Evolutionary conservation across 169 alveolate species (phyloP).

Genomic region (Cryptosporidium viatorum): DNA sequence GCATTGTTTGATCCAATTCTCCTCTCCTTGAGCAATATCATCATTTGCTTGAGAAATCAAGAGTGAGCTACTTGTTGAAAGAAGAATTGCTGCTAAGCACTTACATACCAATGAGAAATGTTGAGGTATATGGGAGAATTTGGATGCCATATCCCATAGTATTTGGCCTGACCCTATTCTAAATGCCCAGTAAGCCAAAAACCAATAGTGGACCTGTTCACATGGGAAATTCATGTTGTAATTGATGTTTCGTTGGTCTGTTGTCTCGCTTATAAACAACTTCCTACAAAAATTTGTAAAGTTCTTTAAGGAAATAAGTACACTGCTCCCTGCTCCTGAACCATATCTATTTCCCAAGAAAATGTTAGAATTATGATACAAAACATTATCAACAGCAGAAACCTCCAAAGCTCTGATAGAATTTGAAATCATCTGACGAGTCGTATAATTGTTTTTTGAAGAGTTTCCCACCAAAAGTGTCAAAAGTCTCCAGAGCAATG

Average conservation of each 20-base stretch:
- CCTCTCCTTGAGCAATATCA: conserved; percentile 14
- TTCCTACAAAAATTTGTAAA: conserved; percentile 25
- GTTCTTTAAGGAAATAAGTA: conserved; percentile 40
- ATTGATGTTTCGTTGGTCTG: background rate
- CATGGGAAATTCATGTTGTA: conserved; percentile 25
- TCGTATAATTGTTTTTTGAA: conserved; percentile 2
- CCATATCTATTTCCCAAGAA: conserved; percentile 26
- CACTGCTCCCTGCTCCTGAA: conserved; percentile 10
- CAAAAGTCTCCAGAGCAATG: conserved; percentile 42
- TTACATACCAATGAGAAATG: conserved; percentile 53
- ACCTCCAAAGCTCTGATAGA: conserved; percentile 28
- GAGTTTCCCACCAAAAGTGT: conserved; percentile 32
- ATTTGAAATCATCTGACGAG: conserved; percentile 55
- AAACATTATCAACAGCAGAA: conserved; percentile 54
- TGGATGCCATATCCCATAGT: conserved; percentile 57
- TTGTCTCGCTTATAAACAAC: conserved; percentile 11
- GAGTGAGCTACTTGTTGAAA: conserved; percentile 64
- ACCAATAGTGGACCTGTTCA: conserved; percentile 49
- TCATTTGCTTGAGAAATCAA: conserved; percentile 28
- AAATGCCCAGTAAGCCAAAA: conserved; percentile 73
- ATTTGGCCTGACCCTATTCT: conserved; percentile 68
- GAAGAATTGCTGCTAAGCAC: conserved; percentile 41
- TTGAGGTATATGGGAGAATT: conserved; percentile 34
- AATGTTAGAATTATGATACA: conserved; percentile 41
- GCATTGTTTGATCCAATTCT: conserved; percentile 68